Base-by-base conservation (phyloP, 257 asterid genomes). In the Catharanthus roseus region DNA sequence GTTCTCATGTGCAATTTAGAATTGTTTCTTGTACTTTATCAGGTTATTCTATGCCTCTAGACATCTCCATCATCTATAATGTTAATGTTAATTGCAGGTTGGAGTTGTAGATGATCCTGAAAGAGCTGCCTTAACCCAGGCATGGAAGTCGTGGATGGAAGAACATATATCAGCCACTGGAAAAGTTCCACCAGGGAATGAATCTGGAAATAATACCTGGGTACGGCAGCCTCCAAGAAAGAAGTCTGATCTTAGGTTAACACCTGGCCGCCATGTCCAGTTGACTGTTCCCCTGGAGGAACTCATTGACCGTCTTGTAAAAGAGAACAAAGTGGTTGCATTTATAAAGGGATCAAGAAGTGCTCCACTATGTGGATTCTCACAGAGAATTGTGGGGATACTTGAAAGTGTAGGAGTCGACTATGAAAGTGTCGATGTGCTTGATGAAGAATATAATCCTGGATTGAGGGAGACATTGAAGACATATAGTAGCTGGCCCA, bases 111-210 rank as follows among this genome's bases (percentile, higher is more conserved):
- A 85, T 71, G 87, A 86, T 13, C 89, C 93, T 1, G 89, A 87
- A 47, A 88, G 89, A 79, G 78, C 79, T 44, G 86, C 91, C 53
- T 72, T 91, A 74, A 88, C 96, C 19, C 86, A 85, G 75, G 95
- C 89, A 45, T 91, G 97, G 99, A 93, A 91, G 73, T 77, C 93
- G 78, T 93, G 99, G 99, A 74, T 91, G 89, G 97, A 91, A 88
- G 99, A 91, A 79, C 96, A 89, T 53, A 93, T 93, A 74, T 80
- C 88, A 50, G 83, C 82, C 36, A 80, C 87, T 0, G 97, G 97
- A 51, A 93, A 91, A 76, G 90, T 93, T 58, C 98, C 98, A 24
- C 96, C 91, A 0, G 99, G 97, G 21, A 93, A 93, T 38, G 96
- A 87, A 80, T 74, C 96, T 5, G 99, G 97, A 74, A 89, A 91